Evolutionary conservation across 345 rosid species (phyloP), one percentile per base, ranked within the genome.

Genomic region (Rhodomyrtus tomentosa): DNA sequence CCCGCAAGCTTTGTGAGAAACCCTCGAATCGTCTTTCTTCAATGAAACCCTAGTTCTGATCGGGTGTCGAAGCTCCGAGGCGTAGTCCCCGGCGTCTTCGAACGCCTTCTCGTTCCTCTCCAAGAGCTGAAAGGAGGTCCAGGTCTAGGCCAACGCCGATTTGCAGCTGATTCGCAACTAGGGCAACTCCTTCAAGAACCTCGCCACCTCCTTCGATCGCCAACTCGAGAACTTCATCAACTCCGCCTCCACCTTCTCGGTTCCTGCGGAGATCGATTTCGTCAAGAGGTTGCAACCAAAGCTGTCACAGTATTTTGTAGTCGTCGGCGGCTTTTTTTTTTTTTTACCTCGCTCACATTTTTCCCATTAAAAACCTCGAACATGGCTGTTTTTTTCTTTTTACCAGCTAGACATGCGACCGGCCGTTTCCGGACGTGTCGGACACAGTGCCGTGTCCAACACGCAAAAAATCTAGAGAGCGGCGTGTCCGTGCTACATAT

Each of bases 81-180:
- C 87, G 55, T 89, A 83, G 80, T 81, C 91, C 36, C 86, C 93
- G 86, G 84, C 90, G 68, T 84, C 91, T 16, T 87, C 93, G 54
- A 92, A 83, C 83, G 95, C 98, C 58, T 94, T 97, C 83, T 94
- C 98, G 21, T 92, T 95, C 84, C 83, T 96, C 3, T 93, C 98
- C 20, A 94, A 89, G 88, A 96, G 99, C 45, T 97, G 96, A 98
- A 89, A 94, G 40, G 99, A 95, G 87, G 99, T 97, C 55, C 91
- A 94, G 5, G 93, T 95, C 87, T 97, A 98, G 16, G 98, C 99
- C 5, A 98, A 92, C 88, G 99, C 98, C 80, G 98, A 97, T 88
- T 87, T 97, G 85, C 98, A 91, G 87, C 87, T 95, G 85, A 95
- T 97, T 91, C 88, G 90, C 29, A 89, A 95, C 84, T 92, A 98